Base-by-base conservation (phyloP, 768 basidiomycete genomes). In the Boletales sp. region DNA sequence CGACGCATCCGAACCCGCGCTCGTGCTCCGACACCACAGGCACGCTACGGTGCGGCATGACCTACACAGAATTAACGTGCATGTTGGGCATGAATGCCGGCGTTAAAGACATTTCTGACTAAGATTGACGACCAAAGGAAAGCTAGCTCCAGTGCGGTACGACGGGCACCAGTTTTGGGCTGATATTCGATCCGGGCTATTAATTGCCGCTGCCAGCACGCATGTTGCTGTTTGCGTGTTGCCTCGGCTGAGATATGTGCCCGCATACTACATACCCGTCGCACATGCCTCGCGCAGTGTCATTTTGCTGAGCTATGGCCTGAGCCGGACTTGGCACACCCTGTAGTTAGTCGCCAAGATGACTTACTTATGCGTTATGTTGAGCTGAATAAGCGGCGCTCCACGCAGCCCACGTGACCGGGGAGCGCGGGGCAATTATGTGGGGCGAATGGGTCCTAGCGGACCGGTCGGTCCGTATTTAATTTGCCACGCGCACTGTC, bases 91-190 rank as follows among this genome's bases (percentile, higher is more conserved):
- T 80, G 54, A 84, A 83, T 0, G 93, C 86, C 0, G 81, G 89
- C 81, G 55, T 92, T 89, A 72, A 93, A 90, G 14, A 90, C 74
- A 56, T 93, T 91, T 7, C 87, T 85, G 9, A 21, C 21, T 21
- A 21, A 4, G 72, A 54, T 89, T 87, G 2, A 88, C 81, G 31
- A 92, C 80, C 12, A 83, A 81, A 0, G 90, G 90, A 69, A 92
- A 93, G 66, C 88, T 90, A 2, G 86, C 84, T 0, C 90, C 1
- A 91, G 75, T 0, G 81, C 75, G 86, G 66, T 91, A 92, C 0
- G 88, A 87, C 57, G 92, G 91, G 91, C 0, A 84, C 56, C 4
- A 90, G 69, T 0, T 86, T 86, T 31, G 86, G 74, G 54, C 74
- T 81, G 1, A 56, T 43, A 4, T 21, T 21, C 21, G 21, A 21